These are phyloP conservation scores for Neurospora discreta DNA, from an alignment of 495 filamentous ascomycete genomes.

Conservation along the genomic window DNA sequence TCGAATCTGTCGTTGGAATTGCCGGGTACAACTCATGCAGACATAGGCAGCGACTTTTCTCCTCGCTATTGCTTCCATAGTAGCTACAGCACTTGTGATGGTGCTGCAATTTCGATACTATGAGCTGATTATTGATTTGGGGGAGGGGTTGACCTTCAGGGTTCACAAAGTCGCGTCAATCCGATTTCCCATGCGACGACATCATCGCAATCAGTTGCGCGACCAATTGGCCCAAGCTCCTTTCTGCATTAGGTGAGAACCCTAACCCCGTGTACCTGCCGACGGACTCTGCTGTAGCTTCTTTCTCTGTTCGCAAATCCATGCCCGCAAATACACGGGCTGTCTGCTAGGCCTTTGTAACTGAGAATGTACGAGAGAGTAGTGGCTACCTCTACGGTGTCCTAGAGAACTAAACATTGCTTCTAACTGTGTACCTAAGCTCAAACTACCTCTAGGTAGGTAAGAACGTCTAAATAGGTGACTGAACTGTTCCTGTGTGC, in stretches of 20 bases:
- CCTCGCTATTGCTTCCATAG: conserved; percentile 16
- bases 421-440: no score
- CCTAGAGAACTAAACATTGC: no score
- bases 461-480: no score
- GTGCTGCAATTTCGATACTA: not conserved
- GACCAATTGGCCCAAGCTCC: not conserved
- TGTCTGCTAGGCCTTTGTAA: no score
- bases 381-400: no score
- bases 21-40: conserved; percentile 35
- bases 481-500: no score
- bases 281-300: no score
- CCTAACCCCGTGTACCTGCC: not conserved
- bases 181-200: not conserved
- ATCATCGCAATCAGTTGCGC: not conserved
- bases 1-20: conserved; percentile 16
- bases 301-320: no score
- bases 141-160: not conserved
- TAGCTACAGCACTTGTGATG: not conserved
- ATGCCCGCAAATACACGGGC: no score
- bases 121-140: not conserved
- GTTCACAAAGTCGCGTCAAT: not conserved
- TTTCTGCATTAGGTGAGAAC: not conserved
- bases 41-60: conserved; percentile 20
- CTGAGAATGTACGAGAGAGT: no score
- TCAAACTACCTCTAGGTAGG: no score